Base-by-base conservation (phyloP, 257 asterid species). In the Verbascum thapsus region DNA sequence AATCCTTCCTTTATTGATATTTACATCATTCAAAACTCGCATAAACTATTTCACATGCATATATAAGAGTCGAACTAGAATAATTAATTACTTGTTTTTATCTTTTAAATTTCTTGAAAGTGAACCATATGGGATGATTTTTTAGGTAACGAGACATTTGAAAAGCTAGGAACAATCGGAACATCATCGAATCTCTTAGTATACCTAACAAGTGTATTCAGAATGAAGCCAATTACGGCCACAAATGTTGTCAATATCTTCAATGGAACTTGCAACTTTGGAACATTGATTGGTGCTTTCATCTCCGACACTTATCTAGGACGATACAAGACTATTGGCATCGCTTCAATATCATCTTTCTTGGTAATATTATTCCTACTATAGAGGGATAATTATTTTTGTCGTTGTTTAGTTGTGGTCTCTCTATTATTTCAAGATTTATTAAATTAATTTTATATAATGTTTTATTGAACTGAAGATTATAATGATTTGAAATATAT, bases 91-190 rank as follows among this genome's bases (percentile, higher is more conserved):
- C 32, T 26, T 26, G 2, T 26, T 26, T 1, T 26, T 26, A 7
- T 9, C 13, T 48, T 47, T 18, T n/a, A 7, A 35, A 13, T 56
- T 34, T 56, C 45, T 34, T 55, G 23, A 34, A 32, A 39, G 13
- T 8, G 2, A 19, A 35, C 15, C 5, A 26, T 26, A 26, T 26
- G 32, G 32, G 32, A 26, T 26, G 32, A 26, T 26, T 26, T 26
- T 41, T 52, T 49, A 78, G 83, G 83, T 1, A 78, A 78, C 47
- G 83, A 78, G 71, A 68, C 76, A 20, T 74, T 71, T 43, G 83
- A 78, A 76, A 78, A 63, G 78, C 74, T 78, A 9, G 81, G 83
- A 44, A 60, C 83, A 0, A 67, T 71, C 7, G 83, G 83, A 3
- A 74, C 78, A 16, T 44, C 71, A 15, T 43, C 80, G 3, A 78